phyloP scores from a whole-genome alignment of 306 rosid species.

The Vigna trinervia region DNA sequence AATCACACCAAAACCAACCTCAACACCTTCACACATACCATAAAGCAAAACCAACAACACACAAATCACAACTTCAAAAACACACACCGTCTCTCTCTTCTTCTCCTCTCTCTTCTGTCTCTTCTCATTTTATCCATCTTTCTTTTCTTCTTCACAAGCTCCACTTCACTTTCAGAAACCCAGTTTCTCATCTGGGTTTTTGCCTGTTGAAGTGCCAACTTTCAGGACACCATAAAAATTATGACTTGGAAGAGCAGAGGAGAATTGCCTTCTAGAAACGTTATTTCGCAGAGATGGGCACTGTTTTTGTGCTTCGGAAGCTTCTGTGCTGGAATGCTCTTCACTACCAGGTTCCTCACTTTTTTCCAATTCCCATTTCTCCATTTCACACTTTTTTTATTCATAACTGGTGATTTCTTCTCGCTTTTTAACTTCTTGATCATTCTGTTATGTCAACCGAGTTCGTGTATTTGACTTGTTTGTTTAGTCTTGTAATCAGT shows the following conservation, averaged over 20 bases:
- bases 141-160: conserved; percentile 3
- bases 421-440: background rate
- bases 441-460: background rate
- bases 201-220: conserved; percentile 34
- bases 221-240: conserved; percentile 1
- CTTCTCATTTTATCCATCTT: conserved; percentile 34
- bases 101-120: background rate
- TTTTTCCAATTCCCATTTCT: background rate
- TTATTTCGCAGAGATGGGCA: conserved; percentile 78
- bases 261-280: conserved; percentile 68
- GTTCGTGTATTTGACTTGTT: background rate
- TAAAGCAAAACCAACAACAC: conserved; percentile 49
- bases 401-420: background rate
- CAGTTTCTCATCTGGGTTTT: conserved; percentile 52
- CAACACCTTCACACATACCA: background rate
- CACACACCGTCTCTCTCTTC: conserved; percentile 43
- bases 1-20: conserved; percentile 41
- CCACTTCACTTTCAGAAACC: conserved; percentile 26
- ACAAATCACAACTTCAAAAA: conserved; percentile 8
- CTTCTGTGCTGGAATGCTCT: conserved; percentile 93
- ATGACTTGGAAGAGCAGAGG: conserved; percentile 93
- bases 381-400: background rate
- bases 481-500: background rate
- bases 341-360: conserved; percentile 74
- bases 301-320: conserved; percentile 81